These are phyloP conservation scores for Striga asiatica DNA, from an alignment of 257 asterid genomes.

Conservation along the genomic window DNA sequence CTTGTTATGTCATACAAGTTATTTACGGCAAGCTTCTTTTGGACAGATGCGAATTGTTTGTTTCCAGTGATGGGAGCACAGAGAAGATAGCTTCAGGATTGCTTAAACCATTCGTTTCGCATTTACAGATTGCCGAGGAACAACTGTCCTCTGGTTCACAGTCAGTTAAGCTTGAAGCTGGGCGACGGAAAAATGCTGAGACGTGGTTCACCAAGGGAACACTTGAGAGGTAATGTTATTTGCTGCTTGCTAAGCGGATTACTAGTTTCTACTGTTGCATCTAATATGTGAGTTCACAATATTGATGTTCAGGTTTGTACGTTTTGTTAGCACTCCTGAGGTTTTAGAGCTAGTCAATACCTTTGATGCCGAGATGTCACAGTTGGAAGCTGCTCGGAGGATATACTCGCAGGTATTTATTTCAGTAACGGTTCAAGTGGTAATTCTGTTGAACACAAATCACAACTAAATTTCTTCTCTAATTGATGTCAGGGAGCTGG, in stretches of 20 bases:
- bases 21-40: conserved; percentile 20
- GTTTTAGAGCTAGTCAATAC: conserved; percentile 66
- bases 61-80: conserved; percentile 58
- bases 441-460: neutral
- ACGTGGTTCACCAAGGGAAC: conserved; percentile 91
- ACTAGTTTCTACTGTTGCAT: neutral
- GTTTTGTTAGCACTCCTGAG: conserved; percentile 90
- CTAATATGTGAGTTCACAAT: conserved; percentile 7
- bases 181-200: conserved; percentile 35
- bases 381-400: conserved; percentile 77
- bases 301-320: conserved; percentile 56
- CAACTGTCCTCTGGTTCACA: conserved; percentile 51
- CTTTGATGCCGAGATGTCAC: conserved; percentile 79
- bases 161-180: conserved; percentile 73
- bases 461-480: conserved; percentile 18
- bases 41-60: conserved; percentile 79
- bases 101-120: conserved; percentile 79
- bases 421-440: conserved; percentile 3
- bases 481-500: conserved; percentile 59
- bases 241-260: conserved; percentile 7
- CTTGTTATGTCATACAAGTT: conserved; percentile 9
- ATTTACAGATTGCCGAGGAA: conserved; percentile 66
- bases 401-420: conserved; percentile 59
- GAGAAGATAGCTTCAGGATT: conserved; percentile 91
- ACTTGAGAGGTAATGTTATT: conserved; percentile 57